Evolutionary conservation across 2,329 filamentous ascomycete genomes (phyloP).

Genomic region (Cadophora sp.): DNA sequence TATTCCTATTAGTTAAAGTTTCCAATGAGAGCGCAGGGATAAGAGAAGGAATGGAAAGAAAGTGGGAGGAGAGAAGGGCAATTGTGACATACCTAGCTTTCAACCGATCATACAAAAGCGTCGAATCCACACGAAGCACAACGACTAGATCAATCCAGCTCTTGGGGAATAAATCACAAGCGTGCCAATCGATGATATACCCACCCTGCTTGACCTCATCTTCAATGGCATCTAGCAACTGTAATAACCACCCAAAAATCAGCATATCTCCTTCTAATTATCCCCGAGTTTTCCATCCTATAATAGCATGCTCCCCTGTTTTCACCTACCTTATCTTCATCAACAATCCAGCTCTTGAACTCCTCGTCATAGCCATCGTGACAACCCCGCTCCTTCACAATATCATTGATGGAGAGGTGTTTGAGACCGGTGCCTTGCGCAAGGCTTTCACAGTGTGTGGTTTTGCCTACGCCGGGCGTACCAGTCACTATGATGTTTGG

Average conservation of each 20-base stretch:
- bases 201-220: conserved; percentile 79
- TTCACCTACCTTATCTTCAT: conserved; percentile 84
- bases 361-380: conserved; percentile 89
- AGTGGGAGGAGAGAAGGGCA: background rate
- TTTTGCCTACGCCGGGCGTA: conserved; percentile 95
- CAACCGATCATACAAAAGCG: conserved; percentile 83
- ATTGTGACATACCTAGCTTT: conserved; percentile 63
- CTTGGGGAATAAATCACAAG: conserved; percentile 92
- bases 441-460: conserved; percentile 85
- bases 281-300: background rate
- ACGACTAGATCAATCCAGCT: conserved; percentile 96
- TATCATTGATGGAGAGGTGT: conserved; percentile 87
- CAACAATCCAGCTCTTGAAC: conserved; percentile 87
- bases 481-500: conserved; percentile 97
- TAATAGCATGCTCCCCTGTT: background rate
- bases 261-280: background rate
- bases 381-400: conserved; percentile 88
- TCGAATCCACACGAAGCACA: conserved; percentile 83
- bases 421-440: conserved; percentile 78
- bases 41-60: background rate
- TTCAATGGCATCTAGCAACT: conserved; percentile 90
- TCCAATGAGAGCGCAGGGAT: too few species aligned
- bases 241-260: conserved; percentile 15
- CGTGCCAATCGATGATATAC: conserved; percentile 96
- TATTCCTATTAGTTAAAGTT: conserved; percentile 6